Conservation (phyloP, 2,329 filamentous ascomycete genomes). For the Diaporthe destruens region DNA sequence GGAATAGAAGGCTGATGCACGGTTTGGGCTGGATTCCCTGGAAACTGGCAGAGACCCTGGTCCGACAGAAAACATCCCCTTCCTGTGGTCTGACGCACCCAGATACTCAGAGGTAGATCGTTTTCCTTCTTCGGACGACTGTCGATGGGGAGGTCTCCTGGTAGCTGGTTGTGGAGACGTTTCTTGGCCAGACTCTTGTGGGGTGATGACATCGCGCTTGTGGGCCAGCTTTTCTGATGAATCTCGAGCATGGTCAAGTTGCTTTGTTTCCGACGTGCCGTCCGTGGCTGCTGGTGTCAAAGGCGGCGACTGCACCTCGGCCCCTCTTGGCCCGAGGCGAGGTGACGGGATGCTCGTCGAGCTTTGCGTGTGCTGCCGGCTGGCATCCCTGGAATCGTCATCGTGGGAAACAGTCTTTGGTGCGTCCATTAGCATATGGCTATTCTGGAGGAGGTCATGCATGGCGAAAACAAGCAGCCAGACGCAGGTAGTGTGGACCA, state of each 20-base stretch:
- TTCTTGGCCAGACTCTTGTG: slow-evolving; percentile 74
- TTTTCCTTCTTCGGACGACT: slow-evolving; percentile 51
- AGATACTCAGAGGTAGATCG: slow-evolving; percentile 44
- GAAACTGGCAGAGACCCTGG: slow-evolving; percentile 68
- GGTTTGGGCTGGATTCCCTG: slow-evolving; percentile 74
- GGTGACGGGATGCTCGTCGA: slow-evolving; percentile 76
- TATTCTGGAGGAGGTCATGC: not conserved
- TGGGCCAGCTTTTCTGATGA: slow-evolving; percentile 42
- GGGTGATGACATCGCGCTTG: slow-evolving; percentile 66
- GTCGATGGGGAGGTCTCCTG: slow-evolving; percentile 56
- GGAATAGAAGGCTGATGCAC: slow-evolving; percentile 71
- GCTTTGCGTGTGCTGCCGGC: slow-evolving; percentile 73
- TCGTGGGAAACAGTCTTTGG: slow-evolving; percentile 71
- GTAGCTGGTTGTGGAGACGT: slow-evolving; percentile 57
- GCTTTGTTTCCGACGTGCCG: slow-evolving; percentile 51
- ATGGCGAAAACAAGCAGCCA: slow-evolving; percentile 24
- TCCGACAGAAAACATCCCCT: slow-evolving; percentile 66
- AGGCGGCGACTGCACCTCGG: slow-evolving; percentile 86
- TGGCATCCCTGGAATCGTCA: slow-evolving; percentile 67
- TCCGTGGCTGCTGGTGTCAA: slow-evolving; percentile 86
- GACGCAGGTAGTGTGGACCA: slow-evolving; percentile 5
- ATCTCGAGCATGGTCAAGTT: slow-evolving; percentile 43
- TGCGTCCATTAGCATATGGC: slow-evolving; percentile 41
- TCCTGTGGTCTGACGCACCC: slow-evolving; percentile 58
- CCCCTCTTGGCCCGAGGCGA: slow-evolving; percentile 73